Evolutionary conservation across 2,329 filamentous ascomycete species (phyloP).

Genomic region (Talaromyces piceae): DNA sequence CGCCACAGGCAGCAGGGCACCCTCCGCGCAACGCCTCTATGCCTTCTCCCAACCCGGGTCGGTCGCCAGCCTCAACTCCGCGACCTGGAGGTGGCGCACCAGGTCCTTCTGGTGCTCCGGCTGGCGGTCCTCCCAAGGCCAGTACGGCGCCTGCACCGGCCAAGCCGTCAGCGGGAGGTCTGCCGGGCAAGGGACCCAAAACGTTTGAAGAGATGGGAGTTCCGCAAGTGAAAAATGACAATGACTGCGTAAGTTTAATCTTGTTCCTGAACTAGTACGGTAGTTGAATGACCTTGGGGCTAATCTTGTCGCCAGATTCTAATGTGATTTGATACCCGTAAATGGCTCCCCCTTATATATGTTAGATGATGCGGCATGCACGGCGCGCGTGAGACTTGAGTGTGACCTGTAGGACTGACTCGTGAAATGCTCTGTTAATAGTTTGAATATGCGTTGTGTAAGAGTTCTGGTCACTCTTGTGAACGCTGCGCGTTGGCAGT

Average conservation of each 20-base stretch:
- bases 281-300: constrained; percentile 23
- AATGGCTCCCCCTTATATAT: constrained; percentile 4
- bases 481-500: background rate
- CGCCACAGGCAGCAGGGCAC: constrained; percentile 23
- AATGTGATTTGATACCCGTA: constrained; percentile 35
- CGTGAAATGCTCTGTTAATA: background rate
- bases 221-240: constrained; percentile 71
- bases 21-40: constrained; percentile 28
- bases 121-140: constrained; percentile 32
- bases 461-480: background rate
- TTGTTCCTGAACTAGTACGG: background rate
- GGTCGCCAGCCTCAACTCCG: constrained; percentile 37
- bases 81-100: constrained; percentile 12
- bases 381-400: background rate
- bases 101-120: constrained; percentile 1
- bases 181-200: constrained; percentile 69
- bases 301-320: background rate
- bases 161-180: constrained; percentile 22
- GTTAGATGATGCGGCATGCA: background rate
- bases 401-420: background rate
- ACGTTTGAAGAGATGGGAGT: constrained; percentile 99
- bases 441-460: background rate
- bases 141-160: constrained; percentile 19
- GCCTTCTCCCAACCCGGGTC: constrained; percentile 15
- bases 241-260: constrained; percentile 78